Conservation (phyloP, 352 stramenopile species). For the Phytophthora citrophthora region DNA sequence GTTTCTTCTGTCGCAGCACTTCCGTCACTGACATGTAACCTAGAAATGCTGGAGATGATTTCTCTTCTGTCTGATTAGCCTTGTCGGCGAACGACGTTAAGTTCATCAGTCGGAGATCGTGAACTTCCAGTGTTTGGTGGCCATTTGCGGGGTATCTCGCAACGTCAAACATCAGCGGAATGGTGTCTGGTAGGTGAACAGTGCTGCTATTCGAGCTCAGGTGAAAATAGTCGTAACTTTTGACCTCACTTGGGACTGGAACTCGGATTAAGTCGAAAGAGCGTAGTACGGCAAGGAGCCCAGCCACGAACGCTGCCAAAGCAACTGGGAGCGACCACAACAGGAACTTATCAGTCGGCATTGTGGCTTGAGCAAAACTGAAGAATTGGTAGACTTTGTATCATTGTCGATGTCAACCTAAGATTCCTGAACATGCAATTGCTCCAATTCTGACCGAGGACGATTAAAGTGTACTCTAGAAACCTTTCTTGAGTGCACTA, state of each 20-base stretch:
- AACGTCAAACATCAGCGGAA: conserved; percentile 24
- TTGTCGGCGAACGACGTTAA: conserved; percentile 18
- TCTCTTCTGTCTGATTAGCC: conserved; percentile 1
- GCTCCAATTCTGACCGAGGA: conserved; percentile 23
- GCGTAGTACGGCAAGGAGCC: conserved; percentile 19
- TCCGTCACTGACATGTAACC: conserved; percentile 26
- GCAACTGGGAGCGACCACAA: conserved; percentile 20
- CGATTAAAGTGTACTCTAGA: conserved; percentile 1
- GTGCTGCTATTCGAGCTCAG: not conserved
- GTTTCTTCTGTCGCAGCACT: conserved; percentile 21
- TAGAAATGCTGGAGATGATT: conserved; percentile 8
- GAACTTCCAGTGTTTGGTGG: conserved; percentile 19
- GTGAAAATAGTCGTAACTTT: not conserved
- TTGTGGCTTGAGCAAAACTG: conserved; percentile 4
- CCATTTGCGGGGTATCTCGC: conserved; percentile 20
- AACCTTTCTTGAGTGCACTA: too few species aligned
- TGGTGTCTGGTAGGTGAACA: conserved; percentile 6
- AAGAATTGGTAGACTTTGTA: conserved; percentile 1
- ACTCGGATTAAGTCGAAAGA: conserved; percentile 15
- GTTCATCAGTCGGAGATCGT: conserved; percentile 24
- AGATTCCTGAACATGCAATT: not conserved
- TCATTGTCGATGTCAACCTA: not conserved
- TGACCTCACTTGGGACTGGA: not conserved
- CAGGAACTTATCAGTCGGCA: conserved; percentile 26
- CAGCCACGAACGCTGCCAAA: conserved; percentile 15